phyloP scores from a whole-genome alignment of 2,329 filamentous ascomycete species.

The Amauroascus niger region DNA sequence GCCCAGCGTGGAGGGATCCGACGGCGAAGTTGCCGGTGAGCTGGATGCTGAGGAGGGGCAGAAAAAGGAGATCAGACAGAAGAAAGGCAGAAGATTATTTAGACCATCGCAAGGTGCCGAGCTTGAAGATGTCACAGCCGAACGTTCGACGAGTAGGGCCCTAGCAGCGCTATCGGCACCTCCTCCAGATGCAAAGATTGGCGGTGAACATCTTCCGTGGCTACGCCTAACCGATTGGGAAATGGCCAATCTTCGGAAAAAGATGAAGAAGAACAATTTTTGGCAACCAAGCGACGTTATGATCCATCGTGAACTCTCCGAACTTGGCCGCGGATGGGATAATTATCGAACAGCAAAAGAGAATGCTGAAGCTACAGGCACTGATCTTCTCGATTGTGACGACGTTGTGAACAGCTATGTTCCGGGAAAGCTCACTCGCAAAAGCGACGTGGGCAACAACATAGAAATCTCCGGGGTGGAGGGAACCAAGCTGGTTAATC shows the following conservation, averaged over 20 bases:
- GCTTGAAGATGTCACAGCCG: slow-evolving; percentile 23
- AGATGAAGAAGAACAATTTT: slow-evolving; percentile 63
- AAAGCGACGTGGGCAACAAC: slow-evolving; percentile 32
- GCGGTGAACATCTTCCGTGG: slow-evolving; percentile 55
- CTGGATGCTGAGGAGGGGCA: not conserved
- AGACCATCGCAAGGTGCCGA: not conserved
- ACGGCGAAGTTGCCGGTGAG: not conserved
- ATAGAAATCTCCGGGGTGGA: slow-evolving; percentile 25
- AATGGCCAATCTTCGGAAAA: slow-evolving; percentile 56
- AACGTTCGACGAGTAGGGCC: slow-evolving; percentile 53
- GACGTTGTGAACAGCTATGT: slow-evolving; percentile 32
- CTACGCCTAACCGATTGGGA: slow-evolving; percentile 57
- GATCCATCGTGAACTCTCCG: slow-evolving; percentile 55
- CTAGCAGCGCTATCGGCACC: slow-evolving; percentile 50
- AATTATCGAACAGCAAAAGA: slow-evolving; percentile 43
- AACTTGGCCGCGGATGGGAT: slow-evolving; percentile 47
- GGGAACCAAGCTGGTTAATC: slow-evolving; percentile 47
- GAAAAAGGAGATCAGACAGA: slow-evolving; percentile 4
- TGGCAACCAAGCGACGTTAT: slow-evolving; percentile 59
- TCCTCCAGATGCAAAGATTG: slow-evolving; percentile 49
- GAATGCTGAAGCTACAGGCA: slow-evolving; percentile 43
- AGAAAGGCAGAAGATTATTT: slow-evolving; percentile 11
- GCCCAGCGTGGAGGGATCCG: slow-evolving; percentile 5
- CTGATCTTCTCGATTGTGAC: slow-evolving; percentile 50
- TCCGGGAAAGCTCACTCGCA: slow-evolving; percentile 33